Base-by-base conservation (phyloP, 306 rosid genomes). In the Lathyrus sativus region DNA sequence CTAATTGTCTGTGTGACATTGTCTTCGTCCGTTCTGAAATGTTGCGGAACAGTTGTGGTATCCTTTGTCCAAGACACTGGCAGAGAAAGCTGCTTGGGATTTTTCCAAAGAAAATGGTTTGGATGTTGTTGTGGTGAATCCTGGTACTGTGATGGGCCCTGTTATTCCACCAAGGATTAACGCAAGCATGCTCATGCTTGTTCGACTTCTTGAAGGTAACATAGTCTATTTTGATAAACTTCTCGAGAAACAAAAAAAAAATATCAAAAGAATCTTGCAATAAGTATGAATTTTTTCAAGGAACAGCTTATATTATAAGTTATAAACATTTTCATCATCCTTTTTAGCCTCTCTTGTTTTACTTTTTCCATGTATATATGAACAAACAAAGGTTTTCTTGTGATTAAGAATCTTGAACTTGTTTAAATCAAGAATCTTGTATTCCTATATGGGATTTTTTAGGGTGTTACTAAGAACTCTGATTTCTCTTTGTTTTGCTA, bases 51-150 rank as follows among this genome's bases (percentile, higher is more conserved):
- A 92, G 98, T 53, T 88, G 66, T 92, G 98, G 98, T 92, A 92
- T 88, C 85, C 98, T 1, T 13, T 92, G 70, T 90, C 96, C 17
- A 92, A 92, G 78, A 83, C 93, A 7, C 71, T 85, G 71, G 96
- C 98, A 3, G 98, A 92, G 89, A 90, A 88, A 72, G 89, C 89
- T 18, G 96, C 96, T 15, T 86, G 96, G 96, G 90, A 88, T 26
- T 88, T 92, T 85, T 73, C 88, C 15, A 79, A 88, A 74, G 96
- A 86, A 85, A 86, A 76, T 54, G 91, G 81, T 51, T 81, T 90
- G 82, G 98, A 90, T 77, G 84, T 92, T 80, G 98, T 92, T 68
- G 96, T 85, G 73, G 87, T 92, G 54, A 92, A 92, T 75, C 96
- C 96, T 1, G 98, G 96, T 53, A 88, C 96, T 10, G 98, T 90